A percentile compares a stretch with the other conserved stretches of the same genome.
Conservation (phyloP, 805 yeast genomes). For the Candida endomychidarum region DNA sequence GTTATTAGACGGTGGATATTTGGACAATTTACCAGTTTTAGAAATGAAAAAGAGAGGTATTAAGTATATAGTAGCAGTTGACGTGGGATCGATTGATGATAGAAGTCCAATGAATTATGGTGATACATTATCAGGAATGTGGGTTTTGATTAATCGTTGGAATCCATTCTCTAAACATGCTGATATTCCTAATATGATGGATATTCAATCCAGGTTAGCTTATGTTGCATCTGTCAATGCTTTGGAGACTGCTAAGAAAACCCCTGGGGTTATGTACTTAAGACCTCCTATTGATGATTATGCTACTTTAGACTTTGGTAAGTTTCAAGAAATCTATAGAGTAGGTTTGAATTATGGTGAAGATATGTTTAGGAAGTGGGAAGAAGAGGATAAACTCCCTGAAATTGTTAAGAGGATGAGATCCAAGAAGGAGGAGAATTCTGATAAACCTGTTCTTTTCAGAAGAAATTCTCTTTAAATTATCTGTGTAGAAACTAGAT, state of each 20-base stretch:
- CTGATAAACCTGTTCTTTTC: slow-evolving; percentile 23
- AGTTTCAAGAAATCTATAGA: slow-evolving; percentile 82
- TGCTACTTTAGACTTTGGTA: slow-evolving; percentile 89
- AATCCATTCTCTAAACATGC: slow-evolving; percentile 89
- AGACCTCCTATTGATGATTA: slow-evolving; percentile 93
- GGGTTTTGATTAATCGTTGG: slow-evolving; percentile 86
- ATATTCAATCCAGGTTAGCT: slow-evolving; percentile 87
- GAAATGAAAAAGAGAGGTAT: slow-evolving; percentile 94
- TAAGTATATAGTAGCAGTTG: slow-evolving; percentile 83
- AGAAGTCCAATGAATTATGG: slow-evolving; percentile 88
- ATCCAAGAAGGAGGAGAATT: slow-evolving; percentile 11
- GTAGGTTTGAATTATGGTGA: slow-evolving; percentile 80
- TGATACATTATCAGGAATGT: slow-evolving; percentile 86
- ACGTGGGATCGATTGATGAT: slow-evolving; percentile 94
- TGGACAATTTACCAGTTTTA: slow-evolving; percentile 87
- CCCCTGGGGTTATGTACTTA: slow-evolving; percentile 81
- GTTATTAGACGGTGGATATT: slow-evolving; percentile 95
- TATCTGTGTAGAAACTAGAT: too few relatives aligned
- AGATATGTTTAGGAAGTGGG: slow-evolving; percentile 51
- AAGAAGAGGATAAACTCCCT: slow-evolving; percentile 56
- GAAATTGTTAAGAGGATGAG: slow-evolving; percentile 53
- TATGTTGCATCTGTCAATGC: slow-evolving; percentile 96
- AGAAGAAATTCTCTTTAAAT: slow-evolving; percentile 65
- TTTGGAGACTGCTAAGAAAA: slow-evolving; percentile 77
- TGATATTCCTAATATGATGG: slow-evolving; percentile 91